Evolutionary conservation across 2,329 filamentous ascomycete species (phyloP).

Genomic region (Acrocalymma vagum): DNA sequence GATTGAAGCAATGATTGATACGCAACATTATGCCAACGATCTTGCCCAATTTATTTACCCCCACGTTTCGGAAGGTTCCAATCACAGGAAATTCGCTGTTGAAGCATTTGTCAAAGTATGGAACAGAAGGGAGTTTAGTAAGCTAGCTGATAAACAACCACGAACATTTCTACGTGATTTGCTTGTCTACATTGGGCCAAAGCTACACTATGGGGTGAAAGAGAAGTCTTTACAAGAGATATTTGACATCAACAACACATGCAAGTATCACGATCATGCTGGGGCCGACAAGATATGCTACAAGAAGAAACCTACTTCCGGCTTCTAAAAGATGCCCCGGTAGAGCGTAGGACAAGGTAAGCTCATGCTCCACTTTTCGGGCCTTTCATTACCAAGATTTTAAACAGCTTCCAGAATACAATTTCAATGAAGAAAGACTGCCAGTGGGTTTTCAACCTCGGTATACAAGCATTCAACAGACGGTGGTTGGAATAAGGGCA

Average conservation of each 20-base stretch:
- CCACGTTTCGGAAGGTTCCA: neutral
- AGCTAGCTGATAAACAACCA: neutral
- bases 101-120: constrained; percentile 3
- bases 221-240: neutral
- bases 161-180: constrained; percentile 5
- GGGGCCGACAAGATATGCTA: constrained; percentile 12
- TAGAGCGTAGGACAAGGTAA: no score
- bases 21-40: neutral
- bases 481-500: no score
- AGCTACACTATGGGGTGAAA: neutral
- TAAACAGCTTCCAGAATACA: no score
- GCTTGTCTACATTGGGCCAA: neutral
- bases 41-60: constrained; percentile 1
- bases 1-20: neutral
- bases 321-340: no score
- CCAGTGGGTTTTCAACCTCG: no score
- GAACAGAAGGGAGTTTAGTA: neutral
- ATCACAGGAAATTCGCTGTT: constrained; percentile 3
- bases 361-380: no score
- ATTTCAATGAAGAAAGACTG: no score
- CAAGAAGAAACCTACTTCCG: constrained; percentile 5
- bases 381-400: no score
- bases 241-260: constrained; percentile 1
- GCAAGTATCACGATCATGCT: constrained; percentile 12
- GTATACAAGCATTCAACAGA: no score